Conservation (phyloP, 148 eudicot genomes). For the Camellia sinensis region DNA sequence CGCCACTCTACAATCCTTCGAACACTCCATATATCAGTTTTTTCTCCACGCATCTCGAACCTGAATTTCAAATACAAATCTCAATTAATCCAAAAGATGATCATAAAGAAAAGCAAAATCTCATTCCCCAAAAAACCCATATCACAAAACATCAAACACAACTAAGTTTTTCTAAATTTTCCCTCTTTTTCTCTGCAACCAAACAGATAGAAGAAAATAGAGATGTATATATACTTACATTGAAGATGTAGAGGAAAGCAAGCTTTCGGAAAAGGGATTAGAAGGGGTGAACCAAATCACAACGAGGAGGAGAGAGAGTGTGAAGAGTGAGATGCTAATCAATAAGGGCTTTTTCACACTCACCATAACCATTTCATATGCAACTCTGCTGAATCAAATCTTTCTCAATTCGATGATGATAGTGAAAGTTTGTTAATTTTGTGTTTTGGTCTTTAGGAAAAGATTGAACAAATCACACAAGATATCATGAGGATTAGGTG, state of each 20-base stretch:
- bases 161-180: not conserved
- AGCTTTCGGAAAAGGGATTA: conserved; percentile 48
- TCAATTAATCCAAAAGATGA: not conserved
- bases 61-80: conserved; percentile 10
- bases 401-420: not conserved
- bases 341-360: conserved; percentile 27
- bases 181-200: not conserved
- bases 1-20: conserved; percentile 67
- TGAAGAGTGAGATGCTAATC: conserved; percentile 19
- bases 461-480: too few species aligned
- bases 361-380: conserved; percentile 12
- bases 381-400: not conserved
- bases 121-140: not conserved
- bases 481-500: too few species aligned
- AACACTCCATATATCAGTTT: conserved; percentile 67
- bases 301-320: conserved; percentile 44
- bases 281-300: conserved; percentile 50
- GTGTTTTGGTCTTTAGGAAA: too few species aligned
- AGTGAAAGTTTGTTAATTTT: not conserved
- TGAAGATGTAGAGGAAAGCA: conserved; percentile 25
- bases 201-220: not conserved
- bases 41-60: too few species aligned
- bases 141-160: not conserved
- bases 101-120: not conserved
- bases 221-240: conserved; percentile 14